Evolutionary conservation across 2,329 filamentous ascomycete species (phyloP).

Genomic region (Alternaria atra): DNA sequence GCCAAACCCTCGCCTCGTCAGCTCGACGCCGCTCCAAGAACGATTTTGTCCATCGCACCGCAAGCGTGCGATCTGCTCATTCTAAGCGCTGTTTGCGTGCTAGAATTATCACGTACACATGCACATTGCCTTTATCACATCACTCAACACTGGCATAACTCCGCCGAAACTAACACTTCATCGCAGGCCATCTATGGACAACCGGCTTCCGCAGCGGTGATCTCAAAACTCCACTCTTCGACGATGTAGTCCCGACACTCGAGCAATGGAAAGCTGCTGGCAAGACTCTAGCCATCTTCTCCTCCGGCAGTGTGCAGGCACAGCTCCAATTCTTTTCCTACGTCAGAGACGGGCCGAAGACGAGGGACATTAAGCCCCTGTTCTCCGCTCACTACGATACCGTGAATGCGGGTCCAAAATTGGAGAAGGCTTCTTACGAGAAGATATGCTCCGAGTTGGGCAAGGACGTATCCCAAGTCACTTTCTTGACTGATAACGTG

Average conservation of each 20-base stretch:
- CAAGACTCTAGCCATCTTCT: conserved; percentile 76
- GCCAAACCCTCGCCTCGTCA: conserved; percentile 20
- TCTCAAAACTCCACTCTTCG: conserved; percentile 76
- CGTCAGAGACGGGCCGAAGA: conserved; percentile 46
- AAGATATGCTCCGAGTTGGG: conserved; percentile 65
- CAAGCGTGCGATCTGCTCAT: conserved; percentile 16
- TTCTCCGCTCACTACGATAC: conserved; percentile 71
- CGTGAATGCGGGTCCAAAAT: conserved; percentile 79
- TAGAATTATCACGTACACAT: conserved; percentile 4
- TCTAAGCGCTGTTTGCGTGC: conserved; percentile 4
- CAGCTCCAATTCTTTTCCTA: conserved; percentile 82
- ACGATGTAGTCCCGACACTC: conserved; percentile 74
- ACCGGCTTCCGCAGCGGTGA: conserved; percentile 75
- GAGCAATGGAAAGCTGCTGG: conserved; percentile 65
- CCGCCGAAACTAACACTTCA: conserved; percentile 31
- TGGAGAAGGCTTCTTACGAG: conserved; percentile 71
- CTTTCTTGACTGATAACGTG: conserved; percentile 85
- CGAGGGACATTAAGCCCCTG: conserved; percentile 54
- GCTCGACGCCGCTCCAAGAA: conserved; percentile 15
- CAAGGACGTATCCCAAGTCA: conserved; percentile 63
- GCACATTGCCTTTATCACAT: conserved; percentile 16
- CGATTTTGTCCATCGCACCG: conserved; percentile 5
- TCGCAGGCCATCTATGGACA: conserved; percentile 74
- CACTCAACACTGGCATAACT: conserved; percentile 3
- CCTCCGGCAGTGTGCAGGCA: conserved; percentile 79